These are phyloP conservation scores for Candida jianshihensis DNA, from an alignment of 805 yeast genomes.

Conservation along the genomic window DNA sequence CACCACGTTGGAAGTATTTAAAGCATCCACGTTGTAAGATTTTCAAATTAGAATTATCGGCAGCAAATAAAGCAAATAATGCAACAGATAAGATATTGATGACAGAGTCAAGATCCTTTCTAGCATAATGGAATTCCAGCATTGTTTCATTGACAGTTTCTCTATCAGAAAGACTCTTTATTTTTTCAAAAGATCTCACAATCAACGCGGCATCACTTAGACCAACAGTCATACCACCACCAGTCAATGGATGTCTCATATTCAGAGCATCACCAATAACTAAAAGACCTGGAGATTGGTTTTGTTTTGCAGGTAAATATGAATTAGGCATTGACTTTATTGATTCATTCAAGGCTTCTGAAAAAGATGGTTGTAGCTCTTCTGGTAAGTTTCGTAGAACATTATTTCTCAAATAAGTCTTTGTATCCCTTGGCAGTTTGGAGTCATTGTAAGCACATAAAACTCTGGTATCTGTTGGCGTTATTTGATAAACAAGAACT, in stretches of 20 bases:
- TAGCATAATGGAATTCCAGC: conserved; percentile 62
- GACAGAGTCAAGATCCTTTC: conserved; percentile 77
- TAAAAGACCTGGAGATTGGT: conserved; percentile 66
- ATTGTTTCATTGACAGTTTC: conserved; percentile 49
- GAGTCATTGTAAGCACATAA: conserved; percentile 78
- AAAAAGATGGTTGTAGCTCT: conserved; percentile 58
- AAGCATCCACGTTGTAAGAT: conserved; percentile 86
- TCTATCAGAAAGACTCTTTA: conserved; percentile 53
- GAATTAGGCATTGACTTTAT: conserved; percentile 92
- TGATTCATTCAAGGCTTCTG: conserved; percentile 51
- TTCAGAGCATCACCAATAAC: conserved; percentile 90
- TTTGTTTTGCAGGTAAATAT: conserved; percentile 71
- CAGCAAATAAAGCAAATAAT: conserved; percentile 83
- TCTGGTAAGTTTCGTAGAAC: conserved; percentile 70
- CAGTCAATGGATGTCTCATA: conserved; percentile 97
- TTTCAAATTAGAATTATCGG: conserved; percentile 57
- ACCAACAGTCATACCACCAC: conserved; percentile 99
- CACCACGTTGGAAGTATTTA: conserved; percentile 78
- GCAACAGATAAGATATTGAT: conserved; percentile 89
- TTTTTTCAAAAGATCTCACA: conserved; percentile 48
- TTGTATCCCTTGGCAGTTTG: conserved; percentile 65
- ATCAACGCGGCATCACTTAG: conserved; percentile 74
- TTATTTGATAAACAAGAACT: conserved; percentile 79
- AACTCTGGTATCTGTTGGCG: conserved; percentile 77
- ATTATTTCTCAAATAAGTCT: conserved; percentile 47